Percentiles rank a stretch among this genome's conserved stretches.
phyloP scores from a whole-genome alignment of 257 asterid genomes.

The Penstemon barbatus region DNA sequence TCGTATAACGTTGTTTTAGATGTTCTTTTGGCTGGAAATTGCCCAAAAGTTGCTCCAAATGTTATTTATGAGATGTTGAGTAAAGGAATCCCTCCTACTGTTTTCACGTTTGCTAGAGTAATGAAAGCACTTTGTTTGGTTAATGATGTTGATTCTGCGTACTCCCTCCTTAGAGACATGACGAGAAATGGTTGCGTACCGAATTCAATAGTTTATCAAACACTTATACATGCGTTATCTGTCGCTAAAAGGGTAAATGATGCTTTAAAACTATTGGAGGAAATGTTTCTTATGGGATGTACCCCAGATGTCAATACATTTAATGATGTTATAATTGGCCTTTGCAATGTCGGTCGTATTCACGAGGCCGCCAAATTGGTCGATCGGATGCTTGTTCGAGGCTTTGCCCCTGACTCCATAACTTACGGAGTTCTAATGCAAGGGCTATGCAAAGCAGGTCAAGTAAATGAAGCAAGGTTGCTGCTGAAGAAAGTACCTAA shows the following conservation, averaged over 20 bases:
- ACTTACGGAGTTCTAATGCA: slow-evolving; percentile 84
- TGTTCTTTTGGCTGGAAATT: slow-evolving; percentile 67
- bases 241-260: slow-evolving; percentile 66
- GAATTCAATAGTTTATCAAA: slow-evolving; percentile 77
- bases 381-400: slow-evolving; percentile 82
- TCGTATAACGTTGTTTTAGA: slow-evolving; percentile 78
- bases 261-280: slow-evolving; percentile 79
- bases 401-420: slow-evolving; percentile 67
- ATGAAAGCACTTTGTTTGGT: slow-evolving; percentile 73
- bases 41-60: slow-evolving; percentile 89
- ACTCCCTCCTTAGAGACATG: slow-evolving; percentile 90
- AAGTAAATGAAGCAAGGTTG: slow-evolving; percentile 62
- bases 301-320: slow-evolving; percentile 80
- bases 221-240: slow-evolving; percentile 70
- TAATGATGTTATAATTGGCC: slow-evolving; percentile 76
- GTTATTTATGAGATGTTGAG: slow-evolving; percentile 84
- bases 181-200: slow-evolving; percentile 94
- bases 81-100: slow-evolving; percentile 74
- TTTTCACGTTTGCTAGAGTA: slow-evolving; percentile 70
- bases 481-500: slow-evolving; percentile 66
- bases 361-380: slow-evolving; percentile 88
- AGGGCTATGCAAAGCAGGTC: slow-evolving; percentile 69
- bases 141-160: slow-evolving; percentile 80
- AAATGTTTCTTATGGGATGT: slow-evolving; percentile 95
- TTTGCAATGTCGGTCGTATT: slow-evolving; percentile 68